Evolutionary conservation across 192 early-diverging fungal genomes (phyloP).

Genomic region (Backusella westeae): DNA sequence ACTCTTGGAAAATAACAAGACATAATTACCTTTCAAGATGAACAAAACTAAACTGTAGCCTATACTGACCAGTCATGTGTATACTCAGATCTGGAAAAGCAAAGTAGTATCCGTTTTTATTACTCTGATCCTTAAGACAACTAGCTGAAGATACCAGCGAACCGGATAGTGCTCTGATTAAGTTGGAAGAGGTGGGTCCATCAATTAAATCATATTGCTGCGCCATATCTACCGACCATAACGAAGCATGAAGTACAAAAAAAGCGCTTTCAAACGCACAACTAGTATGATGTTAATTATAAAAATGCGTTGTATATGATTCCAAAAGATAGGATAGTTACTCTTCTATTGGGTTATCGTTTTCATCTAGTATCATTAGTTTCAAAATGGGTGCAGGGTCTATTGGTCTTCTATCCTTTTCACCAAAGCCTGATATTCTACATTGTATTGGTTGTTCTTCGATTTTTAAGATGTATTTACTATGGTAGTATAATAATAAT

Average conservation of each 20-base stretch:
- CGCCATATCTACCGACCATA: conserved; percentile 57
- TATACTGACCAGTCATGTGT: conserved; percentile 69
- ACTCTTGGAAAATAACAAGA: background rate
- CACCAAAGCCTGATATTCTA: conserved; percentile 80
- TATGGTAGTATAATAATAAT: conserved; percentile 24
- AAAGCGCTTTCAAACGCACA: conserved; percentile 28
- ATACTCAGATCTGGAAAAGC: conserved; percentile 78
- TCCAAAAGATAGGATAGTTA: conserved; percentile 26
- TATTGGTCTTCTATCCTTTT: conserved; percentile 77
- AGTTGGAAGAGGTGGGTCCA: conserved; percentile 45
- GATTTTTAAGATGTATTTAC: conserved; percentile 57
- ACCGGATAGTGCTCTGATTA: conserved; percentile 57
- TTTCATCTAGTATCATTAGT: conserved; percentile 56
- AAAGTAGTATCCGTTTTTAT: conserved; percentile 71
- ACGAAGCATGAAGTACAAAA: conserved; percentile 58
- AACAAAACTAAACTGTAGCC: conserved; percentile 66
- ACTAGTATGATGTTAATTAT: background rate
- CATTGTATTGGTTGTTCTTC: conserved; percentile 74
- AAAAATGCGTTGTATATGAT: background rate
- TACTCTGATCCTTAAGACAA: conserved; percentile 48
- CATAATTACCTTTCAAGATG: conserved; percentile 56
- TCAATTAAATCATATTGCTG: conserved; percentile 53
- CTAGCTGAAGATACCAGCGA: conserved; percentile 59
- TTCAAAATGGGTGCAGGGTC: conserved; percentile 78
- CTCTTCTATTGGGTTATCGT: conserved; percentile 49